Conservation (phyloP, 2,329 filamentous ascomycete species). For the Talaromyces sp. region DNA sequence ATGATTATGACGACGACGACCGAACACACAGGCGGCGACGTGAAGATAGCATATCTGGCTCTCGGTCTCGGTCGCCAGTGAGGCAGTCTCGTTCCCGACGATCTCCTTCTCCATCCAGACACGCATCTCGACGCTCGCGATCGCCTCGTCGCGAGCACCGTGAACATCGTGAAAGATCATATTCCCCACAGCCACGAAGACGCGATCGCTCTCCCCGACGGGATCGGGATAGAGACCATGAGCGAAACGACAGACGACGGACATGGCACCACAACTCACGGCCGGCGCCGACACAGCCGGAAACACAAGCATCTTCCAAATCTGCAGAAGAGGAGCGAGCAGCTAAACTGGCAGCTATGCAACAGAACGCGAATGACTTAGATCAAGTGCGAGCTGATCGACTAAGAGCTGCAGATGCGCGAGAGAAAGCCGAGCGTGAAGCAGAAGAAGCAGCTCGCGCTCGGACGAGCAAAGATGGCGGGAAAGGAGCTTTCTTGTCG, state of each 20-base stretch:
- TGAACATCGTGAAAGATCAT: conserved; percentile 23
- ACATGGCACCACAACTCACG: conserved; percentile 29
- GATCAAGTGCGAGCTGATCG: conserved; percentile 65
- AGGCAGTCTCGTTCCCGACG: conserved; percentile 31
- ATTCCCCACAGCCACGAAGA: conserved; percentile 22
- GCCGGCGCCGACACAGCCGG: conserved; percentile 18
- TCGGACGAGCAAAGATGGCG: conserved; percentile 59
- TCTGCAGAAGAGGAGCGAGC: conserved; percentile 55
- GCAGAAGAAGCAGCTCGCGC: conserved; percentile 63
- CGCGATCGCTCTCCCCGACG: conserved; percentile 37
- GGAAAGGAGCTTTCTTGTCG: conserved; percentile 63
- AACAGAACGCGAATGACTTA: conserved; percentile 64
- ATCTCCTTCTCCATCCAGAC: conserved; percentile 32
- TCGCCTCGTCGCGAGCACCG: conserved; percentile 16
- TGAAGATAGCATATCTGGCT: conserved; percentile 21
- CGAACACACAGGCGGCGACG: conserved; percentile 38
- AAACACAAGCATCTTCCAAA: conserved; percentile 13
- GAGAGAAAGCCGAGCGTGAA: conserved; percentile 61
- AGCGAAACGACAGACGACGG: conserved; percentile 32
- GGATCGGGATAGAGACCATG: conserved; percentile 21
- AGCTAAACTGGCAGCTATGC: conserved; percentile 68
- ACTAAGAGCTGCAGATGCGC: conserved; percentile 62
- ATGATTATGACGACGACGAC: conserved; percentile 20
- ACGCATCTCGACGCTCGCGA: conserved; percentile 19
- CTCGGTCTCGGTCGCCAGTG: conserved; percentile 33